These are phyloP conservation scores for Ballota nigra DNA, from an alignment of 257 asterid species.

Conservation along the genomic window DNA sequence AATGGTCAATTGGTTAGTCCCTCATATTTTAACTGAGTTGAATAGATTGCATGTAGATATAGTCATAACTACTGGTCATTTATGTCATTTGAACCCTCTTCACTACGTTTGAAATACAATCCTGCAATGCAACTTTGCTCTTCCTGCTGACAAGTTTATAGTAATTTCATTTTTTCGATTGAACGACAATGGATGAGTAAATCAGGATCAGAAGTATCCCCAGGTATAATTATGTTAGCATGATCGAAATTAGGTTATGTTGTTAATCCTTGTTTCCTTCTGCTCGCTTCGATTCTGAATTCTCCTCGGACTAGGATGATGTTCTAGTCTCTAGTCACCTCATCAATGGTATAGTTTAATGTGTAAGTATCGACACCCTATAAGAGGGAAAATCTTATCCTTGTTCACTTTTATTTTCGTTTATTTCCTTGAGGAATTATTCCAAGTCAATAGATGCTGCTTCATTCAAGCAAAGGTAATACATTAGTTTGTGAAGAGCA, in stretches of 20 bases:
- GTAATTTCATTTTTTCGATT: slow-evolving; percentile 18
- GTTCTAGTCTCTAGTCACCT: slow-evolving; percentile 53
- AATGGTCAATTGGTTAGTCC: not conserved
- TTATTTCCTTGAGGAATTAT: slow-evolving; percentile 37
- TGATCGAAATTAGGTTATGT: slow-evolving; percentile 38
- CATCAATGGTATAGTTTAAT: slow-evolving; percentile 34
- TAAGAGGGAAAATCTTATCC: slow-evolving; percentile 37
- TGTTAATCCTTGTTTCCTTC: slow-evolving; percentile 29
- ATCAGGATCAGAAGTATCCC: slow-evolving; percentile 33
- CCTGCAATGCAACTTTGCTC: slow-evolving; percentile 9
- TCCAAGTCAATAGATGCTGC: slow-evolving; percentile 44
- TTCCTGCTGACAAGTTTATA: slow-evolving; percentile 18
- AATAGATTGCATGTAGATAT: slow-evolving; percentile 4
- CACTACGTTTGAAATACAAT: slow-evolving; percentile 9
- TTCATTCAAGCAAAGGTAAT: slow-evolving; percentile 61
- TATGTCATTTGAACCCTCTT: slow-evolving; percentile 12
- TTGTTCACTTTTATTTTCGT: slow-evolving; percentile 25
- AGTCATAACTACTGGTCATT: not conserved
- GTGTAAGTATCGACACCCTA: slow-evolving; percentile 44
- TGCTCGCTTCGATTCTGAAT: slow-evolving; percentile 31
- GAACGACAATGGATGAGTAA: slow-evolving; percentile 29
- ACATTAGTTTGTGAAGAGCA: slow-evolving; percentile 44
- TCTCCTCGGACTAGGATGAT: slow-evolving; percentile 40
- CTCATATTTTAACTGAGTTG: not conserved
- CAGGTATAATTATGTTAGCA: slow-evolving; percentile 42